Percentiles rank a stretch among this genome's conserved stretches.
These are phyloP conservation scores for Adansonia digitata DNA, from an alignment of 345 rosid species.

Conservation along the genomic window DNA sequence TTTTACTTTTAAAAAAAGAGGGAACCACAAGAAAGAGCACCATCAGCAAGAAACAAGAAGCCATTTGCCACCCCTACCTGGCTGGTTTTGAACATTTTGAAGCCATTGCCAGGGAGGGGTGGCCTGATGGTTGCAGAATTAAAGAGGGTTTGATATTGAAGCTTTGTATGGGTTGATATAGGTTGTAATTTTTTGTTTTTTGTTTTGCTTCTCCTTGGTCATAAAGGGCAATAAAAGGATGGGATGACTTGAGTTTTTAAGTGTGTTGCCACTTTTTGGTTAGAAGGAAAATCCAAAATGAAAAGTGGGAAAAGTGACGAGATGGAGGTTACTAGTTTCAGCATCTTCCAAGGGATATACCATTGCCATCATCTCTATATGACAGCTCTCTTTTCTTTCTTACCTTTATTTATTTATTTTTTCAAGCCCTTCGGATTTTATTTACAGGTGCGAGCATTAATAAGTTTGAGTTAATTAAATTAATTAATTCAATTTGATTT, in stretches of 20 bases:
- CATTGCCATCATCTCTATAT: constrained; percentile 13
- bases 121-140: constrained; percentile 20
- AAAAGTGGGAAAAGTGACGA: constrained; percentile 6
- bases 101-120: constrained; percentile 11
- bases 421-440: no score
- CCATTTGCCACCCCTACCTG: constrained; percentile 9
- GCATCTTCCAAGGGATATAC: constrained; percentile 62
- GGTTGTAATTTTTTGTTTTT: neutral
- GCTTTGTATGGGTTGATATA: constrained; percentile 13
- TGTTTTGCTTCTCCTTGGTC: no score
- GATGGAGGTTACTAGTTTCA: constrained; percentile 20
- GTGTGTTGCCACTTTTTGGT: constrained; percentile 19
- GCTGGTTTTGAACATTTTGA: neutral
- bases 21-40: neutral
- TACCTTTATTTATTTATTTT: neutral
- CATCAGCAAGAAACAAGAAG: neutral
- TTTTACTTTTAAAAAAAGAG: neutral
- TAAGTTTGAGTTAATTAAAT: no score
- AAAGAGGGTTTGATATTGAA: constrained; percentile 31
- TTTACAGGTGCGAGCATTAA: no score
- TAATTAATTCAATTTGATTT: no score
- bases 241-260: constrained; percentile 34
- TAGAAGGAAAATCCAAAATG: no score
- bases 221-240: constrained; percentile 24
- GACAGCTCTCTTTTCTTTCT: constrained; percentile 1